A percentile compares a stretch with the other conserved stretches of the same genome.
phyloP scores from a whole-genome alignment of 306 rosid genomes.

The Inga leiocalycina region DNA sequence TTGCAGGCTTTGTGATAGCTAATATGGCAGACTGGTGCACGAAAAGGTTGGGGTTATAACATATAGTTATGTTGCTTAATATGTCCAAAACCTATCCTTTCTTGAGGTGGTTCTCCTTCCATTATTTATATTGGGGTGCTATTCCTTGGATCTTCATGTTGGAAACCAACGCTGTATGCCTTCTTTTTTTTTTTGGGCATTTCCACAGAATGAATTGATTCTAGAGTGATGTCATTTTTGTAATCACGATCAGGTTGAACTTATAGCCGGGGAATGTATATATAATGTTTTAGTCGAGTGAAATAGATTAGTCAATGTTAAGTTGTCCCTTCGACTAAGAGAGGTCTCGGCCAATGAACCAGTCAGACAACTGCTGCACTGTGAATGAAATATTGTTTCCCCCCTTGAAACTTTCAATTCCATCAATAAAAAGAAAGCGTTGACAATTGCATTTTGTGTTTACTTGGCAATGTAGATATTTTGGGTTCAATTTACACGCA shows the following conservation, averaged over 20 bases:
- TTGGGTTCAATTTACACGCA: not conserved
- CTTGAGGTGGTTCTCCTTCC: slow-evolving; percentile 8
- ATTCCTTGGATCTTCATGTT: slow-evolving; percentile 18
- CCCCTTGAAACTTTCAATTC: not conserved
- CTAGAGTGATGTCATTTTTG: slow-evolving; percentile 31
- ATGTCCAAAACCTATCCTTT: slow-evolving; percentile 27
- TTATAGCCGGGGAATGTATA: slow-evolving; percentile 12
- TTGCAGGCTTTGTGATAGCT: slow-evolving; percentile 95
- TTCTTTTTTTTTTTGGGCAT: not conserved
- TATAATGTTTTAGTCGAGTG: not conserved
- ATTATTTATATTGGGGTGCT: slow-evolving; percentile 33
- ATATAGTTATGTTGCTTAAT: slow-evolving; percentile 28
- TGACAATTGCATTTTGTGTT: too few species aligned
- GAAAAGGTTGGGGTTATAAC: slow-evolving; percentile 70
- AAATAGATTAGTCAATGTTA: not conserved
- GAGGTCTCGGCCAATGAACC: not conserved
- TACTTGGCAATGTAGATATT: not conserved
- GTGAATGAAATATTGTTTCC: not conserved
- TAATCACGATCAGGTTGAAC: slow-evolving; percentile 21
- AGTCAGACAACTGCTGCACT: not conserved
- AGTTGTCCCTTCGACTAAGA: not conserved
- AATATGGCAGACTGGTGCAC: slow-evolving; percentile 75
- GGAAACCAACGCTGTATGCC: slow-evolving; percentile 28
- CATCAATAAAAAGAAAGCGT: not conserved
- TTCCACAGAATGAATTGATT: slow-evolving; percentile 39